Conservation (phyloP, 2,329 filamentous ascomycete genomes). For the Lithohypha guttulata region DNA sequence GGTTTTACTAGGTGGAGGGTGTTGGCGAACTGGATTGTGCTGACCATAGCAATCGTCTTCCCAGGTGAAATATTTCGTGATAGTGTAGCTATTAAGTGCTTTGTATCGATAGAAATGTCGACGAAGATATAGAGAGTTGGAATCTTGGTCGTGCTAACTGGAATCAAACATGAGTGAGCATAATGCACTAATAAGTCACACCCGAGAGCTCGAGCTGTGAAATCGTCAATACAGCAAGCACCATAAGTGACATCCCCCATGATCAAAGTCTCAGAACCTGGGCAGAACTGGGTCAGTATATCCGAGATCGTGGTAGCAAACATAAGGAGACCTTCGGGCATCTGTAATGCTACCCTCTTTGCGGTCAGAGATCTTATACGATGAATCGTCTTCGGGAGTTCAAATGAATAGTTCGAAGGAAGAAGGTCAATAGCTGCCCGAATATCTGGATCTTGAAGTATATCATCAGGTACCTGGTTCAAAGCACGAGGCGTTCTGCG, state of each 20-base stretch:
- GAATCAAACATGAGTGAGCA: slow-evolving; percentile 91
- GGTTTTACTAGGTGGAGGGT: slow-evolving; percentile 79
- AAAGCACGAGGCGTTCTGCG: slow-evolving; percentile 67
- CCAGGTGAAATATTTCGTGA: slow-evolving; percentile 76
- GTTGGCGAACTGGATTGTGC: slow-evolving; percentile 97
- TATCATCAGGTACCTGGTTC: slow-evolving; percentile 81
- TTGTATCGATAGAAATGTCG: slow-evolving; percentile 88
- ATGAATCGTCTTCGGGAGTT: slow-evolving; percentile 96
- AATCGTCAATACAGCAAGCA: slow-evolving; percentile 97
- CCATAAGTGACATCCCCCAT: slow-evolving; percentile 99
- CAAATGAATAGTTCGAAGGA: slow-evolving; percentile 94
- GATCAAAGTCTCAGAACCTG: slow-evolving; percentile 82
- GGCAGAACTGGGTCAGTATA: slow-evolving; percentile 88
- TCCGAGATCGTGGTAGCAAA: slow-evolving; percentile 98
- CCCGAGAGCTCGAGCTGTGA: slow-evolving; percentile 83
- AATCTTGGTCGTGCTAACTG: slow-evolving; percentile 91
- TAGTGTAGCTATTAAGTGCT: slow-evolving; percentile 75
- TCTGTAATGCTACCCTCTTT: slow-evolving; percentile 83
- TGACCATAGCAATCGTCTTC: slow-evolving; percentile 84
- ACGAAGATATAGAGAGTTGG: slow-evolving; percentile 98
- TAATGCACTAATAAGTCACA: slow-evolving; percentile 95
- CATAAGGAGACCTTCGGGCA: slow-evolving; percentile 86
- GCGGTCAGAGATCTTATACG: slow-evolving; percentile 71
- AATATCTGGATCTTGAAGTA: slow-evolving; percentile 73
- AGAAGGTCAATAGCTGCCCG: slow-evolving; percentile 79